Evolutionary conservation across 805 yeast species (phyloP), one percentile per base, ranked within the genome.

Genomic region (Yarrowia phangngaensis): DNA sequence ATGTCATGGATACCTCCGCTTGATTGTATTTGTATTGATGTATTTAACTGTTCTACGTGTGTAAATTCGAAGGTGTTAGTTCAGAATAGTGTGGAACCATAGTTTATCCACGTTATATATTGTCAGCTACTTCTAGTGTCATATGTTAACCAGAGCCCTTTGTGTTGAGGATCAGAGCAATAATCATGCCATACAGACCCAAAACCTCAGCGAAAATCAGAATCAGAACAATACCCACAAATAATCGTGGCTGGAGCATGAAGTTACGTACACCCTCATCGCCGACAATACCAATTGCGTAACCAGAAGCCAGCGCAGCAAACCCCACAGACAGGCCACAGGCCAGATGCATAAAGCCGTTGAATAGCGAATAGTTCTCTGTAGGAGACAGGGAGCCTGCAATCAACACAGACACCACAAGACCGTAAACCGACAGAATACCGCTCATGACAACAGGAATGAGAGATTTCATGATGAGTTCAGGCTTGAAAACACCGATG

Each of bases 391-490:
- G 71, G 6, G 86, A 88, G 31, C 71, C 72, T 19, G 98, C 96
- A 60, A 92, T 90, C 60, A 92, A 73, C 31, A 92, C 98, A 13
- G 95, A 84, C 38, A 92, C 99, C 16, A 92, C 99, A 45, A 92
- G 74, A 3, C 99, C 99, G 65, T 92, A 92, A 46, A 92, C 96
- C 8, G 97, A 88, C 53, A 92, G 71, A 62, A 92, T 92, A 78
- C 99, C 99, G 55, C 92, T 80, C 95, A 92, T 88, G 56, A 92
- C 95, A 38, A 92, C 99, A 13, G 99, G 99, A 58, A 92, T 89
- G 43, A 92, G 73, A 36, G 68, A 62, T 58, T 83, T 85, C 97
- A 92, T 92, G 61, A 92, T 88, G 61, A 92, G 73, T 62, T 92
- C 98, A 9, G 99, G 99, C 64, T 85, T 84, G 71, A 90, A 92